Base-by-base conservation (phyloP, 2,329 filamentous ascomycete genomes). In the Ceratocystis cubensis region DNA sequence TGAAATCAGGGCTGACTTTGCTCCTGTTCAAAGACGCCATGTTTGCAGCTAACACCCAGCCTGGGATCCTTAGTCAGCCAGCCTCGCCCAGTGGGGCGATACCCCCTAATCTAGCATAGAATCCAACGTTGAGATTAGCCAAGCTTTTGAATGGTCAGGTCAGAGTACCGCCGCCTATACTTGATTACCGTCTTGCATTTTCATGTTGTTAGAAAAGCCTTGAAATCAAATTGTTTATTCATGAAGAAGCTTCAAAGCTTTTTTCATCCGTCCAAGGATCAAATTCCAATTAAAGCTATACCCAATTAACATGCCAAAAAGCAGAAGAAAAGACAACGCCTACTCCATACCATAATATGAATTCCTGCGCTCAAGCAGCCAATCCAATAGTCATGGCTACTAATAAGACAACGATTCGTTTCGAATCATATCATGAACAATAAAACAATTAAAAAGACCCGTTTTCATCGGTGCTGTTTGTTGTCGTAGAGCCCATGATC, bases 1-100 rank as follows among this genome's bases (percentile, higher is more conserved):
- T 48, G 57, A 65, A 68, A 66, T 63, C 63, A 68, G 64, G 66
- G 61, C 66, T 68, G 44, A 37, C n/a, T 25, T 30, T 22, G 28
- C 45, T 63, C 13, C 13, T 15, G 37, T 15, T 15, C 10, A 13
- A 41, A 57, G 37, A 28, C 41, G 17, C 53, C 37, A 45, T 48
- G 59, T 41, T 50, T 28, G 37, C 45, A 50, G 50, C 41, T 53
- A 33, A 22, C 30, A 37, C 20, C 37, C 28, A 61, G n/a, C 33
- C n/a, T 17, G n/a, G 15, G 10, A 30, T 22, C 37, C 64, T 68
- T 68, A 68, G 66, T 68, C 46, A 68, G 45, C 64, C 5, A 28
- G 46, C 37, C 28, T 30, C 8, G 22, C 33, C 8, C 44, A 63
- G 22, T 63, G 25, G 41, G 22, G 25, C 50, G 22, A 10, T 33